Evolutionary conservation across 2,329 filamentous ascomycete genomes (phyloP), one percentile per base, ranked within the genome.

Genomic region (Neoscytalidium dimidiatum): DNA sequence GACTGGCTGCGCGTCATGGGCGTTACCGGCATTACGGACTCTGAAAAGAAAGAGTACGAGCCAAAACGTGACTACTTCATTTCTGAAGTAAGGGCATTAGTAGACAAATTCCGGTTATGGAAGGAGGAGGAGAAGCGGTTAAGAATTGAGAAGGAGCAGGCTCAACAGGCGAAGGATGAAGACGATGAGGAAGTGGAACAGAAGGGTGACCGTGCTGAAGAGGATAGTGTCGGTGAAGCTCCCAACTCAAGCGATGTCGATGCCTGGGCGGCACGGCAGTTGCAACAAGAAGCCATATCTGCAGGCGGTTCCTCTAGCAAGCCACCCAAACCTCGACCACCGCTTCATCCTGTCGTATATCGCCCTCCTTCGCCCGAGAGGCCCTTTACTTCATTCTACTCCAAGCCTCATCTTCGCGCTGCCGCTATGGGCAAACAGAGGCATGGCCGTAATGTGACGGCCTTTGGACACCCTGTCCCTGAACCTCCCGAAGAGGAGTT

Each of bases 1-100:
- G 95, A 98, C 77, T 99, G 95, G 95, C 83, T 97, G 64, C 89
- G 91, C 67, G 86, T 94, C 3, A 93, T 99, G 88, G 95, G 94
- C 28, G 90, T 98, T 35, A 94, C 88, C 68, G 92, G 86, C 41
- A 80, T 96, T 41, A 96, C 92, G 0, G 94, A 97, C 73, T 88
- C 88, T 23, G 92, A 92, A 72, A 94, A 92, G 78, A 95, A 91
- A 76, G 86, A 90, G 31, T 97, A 92, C 77, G 92, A 97, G 77
- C 88, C 90, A 2, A 95, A 95, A 67, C 87, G 95, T 29, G 85
- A 89, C 66, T 89, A 94, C 75, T 96, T 97, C 74, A 90, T 97
- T 71, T 86, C 84, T 64, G 92, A 96, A 67, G 94, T 96, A 65
- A 85, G 92, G 68, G 85, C 85, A 0, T 89, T 98, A 31, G 84